Evolutionary conservation across 129 eudicot genomes (phyloP), one percentile per base, ranked within the genome.

Genomic region (Flaveria sonorensis): DNA sequence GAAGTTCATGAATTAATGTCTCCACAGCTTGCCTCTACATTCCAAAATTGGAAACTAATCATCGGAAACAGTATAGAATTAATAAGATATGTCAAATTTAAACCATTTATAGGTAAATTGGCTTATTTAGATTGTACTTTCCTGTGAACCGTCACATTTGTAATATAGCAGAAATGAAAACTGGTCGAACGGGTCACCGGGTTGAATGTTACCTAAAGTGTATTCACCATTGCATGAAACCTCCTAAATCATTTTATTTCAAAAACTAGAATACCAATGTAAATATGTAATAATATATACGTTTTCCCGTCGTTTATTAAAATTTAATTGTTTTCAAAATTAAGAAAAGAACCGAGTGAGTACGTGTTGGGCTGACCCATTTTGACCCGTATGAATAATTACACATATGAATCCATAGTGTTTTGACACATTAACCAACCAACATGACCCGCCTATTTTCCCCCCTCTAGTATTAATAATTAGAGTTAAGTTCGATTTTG

Each of bases 1-100:
- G 99, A 76, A 95, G 99, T 70, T 91, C 92, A 69, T 86, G 96
- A 81, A 95, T 91, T 21, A 95, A 87, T 19, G 90, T 86, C 77
- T 95, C 96, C 55, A 95, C 91, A 30, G 96, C 97, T 78, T 91
- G 96, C 84, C 90, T 91, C 99, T 95, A 87, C 68, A 67, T 42
- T 69, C 78, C 68, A 68, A 65, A 71, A 77, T 39, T 15, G 69
- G 18, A 69, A 63, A 36, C 36, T 40, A 56, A 45, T 23, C 30
- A 43, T 55, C 6, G 3, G 50, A 56, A 72, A 24, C 13, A 26
- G 50, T 3, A 46, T 43, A 51, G n/a, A 28, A 23, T 10, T 21
- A 42, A 42, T 10, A 8, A 14, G 42, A 14, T 10, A 14, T 2
- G 62, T 39, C n/a, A 30, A 6, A 1, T 53, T 26, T 32, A 10